Percentiles rank a stretch among this genome's conserved stretches.
phyloP scores from a whole-genome alignment of 164 flowering plant genomes.

The Stephania japonica region DNA sequence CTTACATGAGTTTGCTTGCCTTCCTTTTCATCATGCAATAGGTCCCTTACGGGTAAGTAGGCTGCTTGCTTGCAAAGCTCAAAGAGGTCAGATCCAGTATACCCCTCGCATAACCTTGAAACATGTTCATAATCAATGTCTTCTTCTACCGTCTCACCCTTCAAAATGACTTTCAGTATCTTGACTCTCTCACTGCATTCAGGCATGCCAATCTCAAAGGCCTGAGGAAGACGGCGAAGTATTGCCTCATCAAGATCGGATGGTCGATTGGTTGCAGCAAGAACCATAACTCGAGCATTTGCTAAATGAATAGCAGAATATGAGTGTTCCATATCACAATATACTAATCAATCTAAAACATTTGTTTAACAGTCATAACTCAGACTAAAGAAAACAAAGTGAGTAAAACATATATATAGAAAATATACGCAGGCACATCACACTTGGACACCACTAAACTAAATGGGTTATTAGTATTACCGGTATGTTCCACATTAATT shows the following conservation, averaged over 20 bases:
- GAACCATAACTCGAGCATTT: constrained; percentile 93
- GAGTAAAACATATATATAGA: background rate
- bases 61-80: constrained; percentile 98
- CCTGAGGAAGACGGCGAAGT: constrained; percentile 88
- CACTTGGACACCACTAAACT: background rate
- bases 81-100: constrained; percentile 93
- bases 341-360: background rate
- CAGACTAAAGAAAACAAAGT: background rate
- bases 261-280: constrained; percentile 98
- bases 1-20: constrained; percentile 57
- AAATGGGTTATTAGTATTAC: background rate
- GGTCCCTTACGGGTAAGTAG: constrained; percentile 83
- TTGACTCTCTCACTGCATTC: constrained; percentile 64
- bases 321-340: background rate
- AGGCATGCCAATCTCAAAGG: constrained; percentile 93
- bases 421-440: background rate
- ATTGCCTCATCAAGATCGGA: constrained; percentile 99
- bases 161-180: constrained; percentile 76
- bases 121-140: constrained; percentile 56
- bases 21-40: constrained; percentile 59
- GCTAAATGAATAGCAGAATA: constrained; percentile 33
- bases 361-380: background rate
- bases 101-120: constrained; percentile 75
- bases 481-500: background rate
- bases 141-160: constrained; percentile 70